Conservation (phyloP, 1,284 basidiomycete species). For the Fomitopsis pinicola region DNA sequence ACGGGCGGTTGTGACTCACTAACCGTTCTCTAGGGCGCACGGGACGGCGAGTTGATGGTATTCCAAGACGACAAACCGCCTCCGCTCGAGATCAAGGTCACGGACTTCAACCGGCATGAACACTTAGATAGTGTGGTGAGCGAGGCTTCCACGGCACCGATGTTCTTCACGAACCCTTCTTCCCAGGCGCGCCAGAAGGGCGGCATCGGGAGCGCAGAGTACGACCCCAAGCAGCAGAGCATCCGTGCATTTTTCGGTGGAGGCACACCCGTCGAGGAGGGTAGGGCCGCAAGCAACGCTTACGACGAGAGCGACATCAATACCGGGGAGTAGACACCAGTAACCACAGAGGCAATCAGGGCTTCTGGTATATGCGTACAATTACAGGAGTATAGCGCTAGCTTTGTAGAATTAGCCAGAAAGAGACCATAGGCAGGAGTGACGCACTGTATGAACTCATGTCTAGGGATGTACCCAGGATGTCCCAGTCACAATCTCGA, state of each 20-base stretch:
- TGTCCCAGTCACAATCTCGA: background rate
- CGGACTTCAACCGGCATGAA: conserved; percentile 50
- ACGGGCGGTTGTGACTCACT: background rate
- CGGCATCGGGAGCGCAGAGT: conserved; percentile 68
- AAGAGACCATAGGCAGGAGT: background rate
- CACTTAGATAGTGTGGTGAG: conserved; percentile 58
- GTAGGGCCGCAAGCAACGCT: conserved; percentile 29
- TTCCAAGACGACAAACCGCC: conserved; percentile 25
- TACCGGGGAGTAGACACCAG: conserved; percentile 13
- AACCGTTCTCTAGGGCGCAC: conserved; percentile 23
- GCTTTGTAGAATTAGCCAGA: background rate
- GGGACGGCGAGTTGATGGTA: conserved; percentile 23
- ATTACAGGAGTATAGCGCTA: conserved; percentile 5
- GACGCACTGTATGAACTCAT: background rate
- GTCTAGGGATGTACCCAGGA: background rate
- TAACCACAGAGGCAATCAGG: background rate
- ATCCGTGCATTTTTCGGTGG: conserved; percentile 79
- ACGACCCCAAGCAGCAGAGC: conserved; percentile 73
- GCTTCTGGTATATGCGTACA: conserved; percentile 10
- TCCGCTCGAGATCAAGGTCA: conserved; percentile 40
- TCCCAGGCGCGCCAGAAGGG: conserved; percentile 68
- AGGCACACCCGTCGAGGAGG: conserved; percentile 23
- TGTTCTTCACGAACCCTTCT: background rate
- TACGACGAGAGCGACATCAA: conserved; percentile 26
- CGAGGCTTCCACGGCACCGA: conserved; percentile 4